Evolutionary conservation across 768 basidiomycete species (phyloP).

Genomic region (Chiua virens): DNA sequence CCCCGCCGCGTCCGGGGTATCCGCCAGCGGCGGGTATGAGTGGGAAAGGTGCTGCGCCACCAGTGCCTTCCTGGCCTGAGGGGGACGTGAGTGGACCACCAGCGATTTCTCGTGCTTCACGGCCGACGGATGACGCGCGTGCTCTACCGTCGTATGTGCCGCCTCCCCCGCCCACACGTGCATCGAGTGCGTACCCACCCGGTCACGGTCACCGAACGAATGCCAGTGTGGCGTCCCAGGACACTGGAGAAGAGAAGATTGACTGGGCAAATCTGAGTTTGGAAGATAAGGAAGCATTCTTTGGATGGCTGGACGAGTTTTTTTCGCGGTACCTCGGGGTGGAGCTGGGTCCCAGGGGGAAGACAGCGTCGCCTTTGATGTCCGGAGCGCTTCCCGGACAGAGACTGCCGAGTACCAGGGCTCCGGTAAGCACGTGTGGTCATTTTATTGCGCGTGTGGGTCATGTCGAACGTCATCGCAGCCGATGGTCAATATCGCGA

Average conservation of each 20-base stretch:
- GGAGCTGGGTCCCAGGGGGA: constrained; percentile 15
- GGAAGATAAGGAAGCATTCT: constrained; percentile 72
- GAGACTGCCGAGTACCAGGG: neutral
- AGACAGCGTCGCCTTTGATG: neutral
- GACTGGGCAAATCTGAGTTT: constrained; percentile 69
- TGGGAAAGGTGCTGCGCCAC: constrained; percentile 9
- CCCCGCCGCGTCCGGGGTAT: constrained; percentile 37
- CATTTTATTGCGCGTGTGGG: neutral
- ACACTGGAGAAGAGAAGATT: constrained; percentile 32
- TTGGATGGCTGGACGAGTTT: constrained; percentile 80
- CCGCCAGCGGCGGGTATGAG: neutral
- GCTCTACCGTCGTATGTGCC: constrained; percentile 16
- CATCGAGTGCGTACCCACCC: constrained; percentile 25
- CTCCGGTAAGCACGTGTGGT: constrained; percentile 19
- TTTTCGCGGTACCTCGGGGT: constrained; percentile 50
- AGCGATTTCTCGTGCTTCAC: constrained; percentile 11
- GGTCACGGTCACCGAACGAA: constrained; percentile 9
- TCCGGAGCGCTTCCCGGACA: neutral
- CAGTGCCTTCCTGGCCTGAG: constrained; percentile 29
- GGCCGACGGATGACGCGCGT: constrained; percentile 8
- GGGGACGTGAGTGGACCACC: constrained; percentile 9
- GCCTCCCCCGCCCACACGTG: constrained; percentile 29
- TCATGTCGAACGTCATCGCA: constrained; percentile 5
- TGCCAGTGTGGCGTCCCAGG: constrained; percentile 11
- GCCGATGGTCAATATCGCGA: constrained; percentile 23